Evolutionary conservation across 2,329 filamentous ascomycete species (phyloP).

Genomic region (Colletotrichum godetiae): DNA sequence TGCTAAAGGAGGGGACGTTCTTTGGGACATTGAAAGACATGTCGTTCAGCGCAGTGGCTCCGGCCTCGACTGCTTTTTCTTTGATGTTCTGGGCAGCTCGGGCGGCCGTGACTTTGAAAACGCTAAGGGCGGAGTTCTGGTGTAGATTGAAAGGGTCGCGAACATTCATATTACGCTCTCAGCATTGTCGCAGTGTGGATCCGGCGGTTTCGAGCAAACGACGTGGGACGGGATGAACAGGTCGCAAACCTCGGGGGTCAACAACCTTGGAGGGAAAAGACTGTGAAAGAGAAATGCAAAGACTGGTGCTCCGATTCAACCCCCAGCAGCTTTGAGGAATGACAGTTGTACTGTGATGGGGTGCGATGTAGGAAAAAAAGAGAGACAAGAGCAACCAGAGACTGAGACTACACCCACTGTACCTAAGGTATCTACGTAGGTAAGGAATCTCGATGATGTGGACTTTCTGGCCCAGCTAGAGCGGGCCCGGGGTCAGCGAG

Average conservation of each 20-base stretch:
- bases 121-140: slow-evolving; percentile 47
- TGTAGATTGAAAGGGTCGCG: slow-evolving; percentile 56
- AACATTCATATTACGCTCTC: slow-evolving; percentile 48
- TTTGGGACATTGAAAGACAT: slow-evolving; percentile 77
- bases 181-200: slow-evolving; percentile 36
- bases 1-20: slow-evolving; percentile 76
- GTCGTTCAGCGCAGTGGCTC: slow-evolving; percentile 60
- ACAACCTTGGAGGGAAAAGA: neutral
- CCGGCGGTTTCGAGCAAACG: slow-evolving; percentile 30
- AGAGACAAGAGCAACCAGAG: slow-evolving; percentile 25
- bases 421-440: neutral
- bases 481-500: neutral
- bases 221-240: slow-evolving; percentile 20
- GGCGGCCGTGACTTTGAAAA: slow-evolving; percentile 61
- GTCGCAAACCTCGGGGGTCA: slow-evolving; percentile 1
- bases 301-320: slow-evolving; percentile 5
- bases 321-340: slow-evolving; percentile 12
- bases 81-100: slow-evolving; percentile 56
- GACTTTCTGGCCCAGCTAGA: slow-evolving; percentile 22
- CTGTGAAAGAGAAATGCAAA: neutral
- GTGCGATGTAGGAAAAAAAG: slow-evolving; percentile 28
- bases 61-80: slow-evolving; percentile 61
- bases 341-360: slow-evolving; percentile 21
- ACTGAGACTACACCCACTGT: slow-evolving; percentile 7
- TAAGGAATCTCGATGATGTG: slow-evolving; percentile 32